phyloP scores from a whole-genome alignment of 1,284 basidiomycete genomes.

The Cryptococcus wingfieldii region DNA sequence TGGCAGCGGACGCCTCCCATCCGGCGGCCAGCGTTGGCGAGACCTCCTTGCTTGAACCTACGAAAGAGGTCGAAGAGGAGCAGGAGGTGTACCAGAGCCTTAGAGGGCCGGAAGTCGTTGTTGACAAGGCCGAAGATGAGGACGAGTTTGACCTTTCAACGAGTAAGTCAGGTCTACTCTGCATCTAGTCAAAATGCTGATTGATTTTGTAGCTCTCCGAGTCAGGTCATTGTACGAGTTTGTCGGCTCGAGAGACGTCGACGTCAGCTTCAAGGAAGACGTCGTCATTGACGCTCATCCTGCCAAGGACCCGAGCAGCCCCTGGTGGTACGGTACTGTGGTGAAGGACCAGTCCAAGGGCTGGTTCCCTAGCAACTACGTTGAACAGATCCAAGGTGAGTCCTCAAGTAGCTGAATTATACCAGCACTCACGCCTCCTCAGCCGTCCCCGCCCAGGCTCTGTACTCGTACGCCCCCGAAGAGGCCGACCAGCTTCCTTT shows the following conservation, averaged over 20 bases:
- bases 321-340: conserved; percentile 89
- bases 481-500: conserved; percentile 78
- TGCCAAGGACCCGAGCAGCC: conserved; percentile 62
- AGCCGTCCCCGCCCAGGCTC: conserved; percentile 64
- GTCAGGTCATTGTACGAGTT: conserved; percentile 79
- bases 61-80: conserved; percentile 33
- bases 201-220: conserved; percentile 54
- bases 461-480: conserved; percentile 68
- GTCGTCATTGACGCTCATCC: conserved; percentile 74
- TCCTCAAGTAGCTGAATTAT: conserved; percentile 8
- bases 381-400: conserved; percentile 68
- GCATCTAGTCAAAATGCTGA: conserved; percentile 2
- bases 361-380: conserved; percentile 88
- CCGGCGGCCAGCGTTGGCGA: conserved; percentile 27
- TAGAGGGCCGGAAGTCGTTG: conserved; percentile 55
- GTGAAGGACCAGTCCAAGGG: conserved; percentile 67
- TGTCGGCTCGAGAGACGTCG: conserved; percentile 76
- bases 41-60: conserved; percentile 21
- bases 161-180: conserved; percentile 33
- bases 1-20: conserved; percentile 67
- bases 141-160: conserved; percentile 71
- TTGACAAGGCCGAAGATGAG: conserved; percentile 55
- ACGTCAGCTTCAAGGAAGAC: conserved; percentile 81
- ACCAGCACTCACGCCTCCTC: background rate
- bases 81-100: conserved; percentile 13